These are phyloP conservation scores for Scopulariopsis brevicaulis DNA, from an alignment of 2,329 filamentous ascomycete species.

Conservation along the genomic window DNA sequence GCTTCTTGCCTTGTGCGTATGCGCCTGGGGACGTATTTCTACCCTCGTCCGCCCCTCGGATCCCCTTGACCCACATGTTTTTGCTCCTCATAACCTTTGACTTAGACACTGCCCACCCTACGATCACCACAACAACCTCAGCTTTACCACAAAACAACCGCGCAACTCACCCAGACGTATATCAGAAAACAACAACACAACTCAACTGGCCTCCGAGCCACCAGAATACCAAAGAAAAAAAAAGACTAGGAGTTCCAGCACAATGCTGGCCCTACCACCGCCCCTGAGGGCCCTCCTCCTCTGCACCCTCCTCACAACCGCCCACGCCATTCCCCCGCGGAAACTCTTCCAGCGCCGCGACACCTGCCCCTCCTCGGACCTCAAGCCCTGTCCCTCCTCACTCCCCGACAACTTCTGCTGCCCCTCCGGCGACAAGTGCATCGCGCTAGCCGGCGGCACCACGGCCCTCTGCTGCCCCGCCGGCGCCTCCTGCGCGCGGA, in stretches of 20 bases:
- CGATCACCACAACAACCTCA: neutral
- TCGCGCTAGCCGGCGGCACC: constrained; percentile 49
- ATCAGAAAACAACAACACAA: neutral
- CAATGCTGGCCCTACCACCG: neutral
- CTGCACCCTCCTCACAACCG: constrained; percentile 22
- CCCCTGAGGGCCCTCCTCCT: constrained; percentile 24
- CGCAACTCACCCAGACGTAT: neutral
- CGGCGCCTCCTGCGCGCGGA: constrained; percentile 43
- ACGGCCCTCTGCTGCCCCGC: constrained; percentile 62
- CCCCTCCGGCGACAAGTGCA: constrained; percentile 37
- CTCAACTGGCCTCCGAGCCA: neutral
- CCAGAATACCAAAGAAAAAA: neutral
- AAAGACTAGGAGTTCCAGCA: neutral
- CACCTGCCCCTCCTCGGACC: constrained; percentile 37
- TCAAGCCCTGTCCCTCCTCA: constrained; percentile 39
- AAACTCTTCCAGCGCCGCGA: constrained; percentile 29
- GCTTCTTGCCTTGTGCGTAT: neutral
- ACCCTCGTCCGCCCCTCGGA: neutral
- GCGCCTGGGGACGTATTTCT: neutral
- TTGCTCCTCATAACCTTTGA: neutral
- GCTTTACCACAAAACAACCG: neutral
- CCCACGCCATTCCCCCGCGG: constrained; percentile 24
- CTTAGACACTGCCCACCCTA: neutral
- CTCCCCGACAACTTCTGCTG: constrained; percentile 62
- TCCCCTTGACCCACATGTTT: neutral